Base-by-base conservation (phyloP, 1,284 basidiomycete species). In the Trametes pubescens region DNA sequence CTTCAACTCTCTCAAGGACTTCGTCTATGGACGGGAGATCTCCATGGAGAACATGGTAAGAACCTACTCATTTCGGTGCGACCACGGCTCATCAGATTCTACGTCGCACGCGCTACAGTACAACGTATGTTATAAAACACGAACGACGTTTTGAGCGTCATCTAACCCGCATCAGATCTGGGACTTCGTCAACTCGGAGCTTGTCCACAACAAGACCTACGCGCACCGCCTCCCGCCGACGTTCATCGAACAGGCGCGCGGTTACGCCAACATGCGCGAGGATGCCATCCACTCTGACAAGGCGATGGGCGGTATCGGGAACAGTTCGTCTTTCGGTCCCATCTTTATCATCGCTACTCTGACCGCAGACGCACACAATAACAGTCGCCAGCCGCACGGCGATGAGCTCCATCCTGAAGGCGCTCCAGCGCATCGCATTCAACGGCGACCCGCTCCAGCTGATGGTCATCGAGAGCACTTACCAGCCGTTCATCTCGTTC, bases 401-500 rank as follows among this genome's bases (percentile, higher is more conserved):
- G 65, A 80, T 95, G 51, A 84, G 87, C 74, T 87, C 89, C 22
- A 81, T 96, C 74, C 79, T 94, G 59, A 78, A 75, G 53, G 86
- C 90, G 8, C 83, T 96, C 59, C 84, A 90, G 73, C 86, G 87
- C 69, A 88, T 96, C 72, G 84, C 89, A 53, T 94, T 91, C 82
- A 86, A 89, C 71, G 87, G 84, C 60, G 88, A 92, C 77, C 87
- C 90, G 44, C 86, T 95, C 61, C 89, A 93, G 72, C 83, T 95
- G 77, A 82, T 89, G 74, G 78, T 94, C 67, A 79, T 92, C 64
- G 83, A 93, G 72, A 90, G 90, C 24, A 91, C 91, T 68, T 95
- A 95, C 82, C 94, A 95, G 77, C 91, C 94, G 18, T 93, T 95
- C 85, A 89, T 95, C 72, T 93, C 92, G 16, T 83, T 95, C 74